phyloP scores from a whole-genome alignment of 495 filamentous ascomycete genomes.

The Corynascus novoguineensis region DNA sequence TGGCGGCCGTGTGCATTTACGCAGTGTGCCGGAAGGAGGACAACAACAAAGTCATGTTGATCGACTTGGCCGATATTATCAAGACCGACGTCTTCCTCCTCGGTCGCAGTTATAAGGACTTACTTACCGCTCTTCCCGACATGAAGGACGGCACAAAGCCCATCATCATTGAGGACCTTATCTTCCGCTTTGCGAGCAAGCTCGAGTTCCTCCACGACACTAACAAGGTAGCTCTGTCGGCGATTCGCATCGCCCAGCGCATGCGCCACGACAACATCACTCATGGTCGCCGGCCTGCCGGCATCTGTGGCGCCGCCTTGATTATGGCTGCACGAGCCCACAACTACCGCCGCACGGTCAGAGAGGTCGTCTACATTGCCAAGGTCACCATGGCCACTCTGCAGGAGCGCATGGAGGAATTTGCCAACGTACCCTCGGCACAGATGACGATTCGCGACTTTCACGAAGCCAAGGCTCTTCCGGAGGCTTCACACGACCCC shows the following conservation, averaged over 20 bases:
- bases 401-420: conserved; percentile 81
- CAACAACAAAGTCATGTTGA: conserved; percentile 69
- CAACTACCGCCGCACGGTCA: conserved; percentile 85
- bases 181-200: conserved; percentile 80
- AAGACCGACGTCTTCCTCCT: conserved; percentile 89
- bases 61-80: conserved; percentile 87
- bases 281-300: conserved; percentile 83
- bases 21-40: conserved; percentile 67
- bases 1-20: conserved; percentile 82
- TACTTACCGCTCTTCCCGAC: conserved; percentile 62
- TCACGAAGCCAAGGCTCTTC: conserved; percentile 51
- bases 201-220: conserved; percentile 79
- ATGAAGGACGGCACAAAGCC: conserved; percentile 44
- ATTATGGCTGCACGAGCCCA: conserved; percentile 95
- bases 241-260: conserved; percentile 74
- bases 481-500: conserved; percentile 60
- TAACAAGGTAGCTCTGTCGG: conserved; percentile 77
- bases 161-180: conserved; percentile 77
- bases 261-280: conserved; percentile 98
- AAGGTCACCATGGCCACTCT: conserved; percentile 91
- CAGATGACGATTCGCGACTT: conserved; percentile 84
- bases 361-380: conserved; percentile 92
- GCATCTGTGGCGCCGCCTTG: conserved; percentile 88
- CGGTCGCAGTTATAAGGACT: conserved; percentile 71
- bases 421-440: conserved; percentile 72